A percentile compares a stretch with the other conserved stretches of the same genome.
Evolutionary conservation across 2,329 filamentous ascomycete species (phyloP).

Genomic region (Zasmidium cellare): DNA sequence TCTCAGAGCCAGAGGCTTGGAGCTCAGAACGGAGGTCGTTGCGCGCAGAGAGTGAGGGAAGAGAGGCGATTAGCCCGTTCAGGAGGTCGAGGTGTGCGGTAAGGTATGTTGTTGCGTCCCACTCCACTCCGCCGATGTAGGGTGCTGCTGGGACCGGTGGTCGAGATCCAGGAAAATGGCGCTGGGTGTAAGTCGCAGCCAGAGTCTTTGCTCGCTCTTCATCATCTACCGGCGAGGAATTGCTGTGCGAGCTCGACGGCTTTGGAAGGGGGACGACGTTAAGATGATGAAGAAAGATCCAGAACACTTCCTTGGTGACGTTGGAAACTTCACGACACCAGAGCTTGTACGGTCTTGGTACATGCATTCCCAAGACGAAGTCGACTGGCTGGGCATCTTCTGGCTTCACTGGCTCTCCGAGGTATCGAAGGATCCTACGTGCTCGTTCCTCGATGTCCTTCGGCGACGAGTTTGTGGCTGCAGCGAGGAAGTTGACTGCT

Average conservation of each 20-base stretch:
- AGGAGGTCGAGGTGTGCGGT: slow-evolving; percentile 89
- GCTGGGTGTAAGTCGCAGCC: slow-evolving; percentile 52
- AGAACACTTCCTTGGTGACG: slow-evolving; percentile 97
- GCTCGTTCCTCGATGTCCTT: slow-evolving; percentile 61
- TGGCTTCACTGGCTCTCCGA: slow-evolving; percentile 77
- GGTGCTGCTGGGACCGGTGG: slow-evolving; percentile 91
- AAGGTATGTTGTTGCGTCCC: slow-evolving; percentile 97
- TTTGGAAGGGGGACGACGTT: slow-evolving; percentile 74
- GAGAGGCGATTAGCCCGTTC: slow-evolving; percentile 83
- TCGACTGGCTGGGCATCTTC: slow-evolving; percentile 75
- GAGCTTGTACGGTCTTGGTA: slow-evolving; percentile 81
- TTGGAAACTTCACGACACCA: slow-evolving; percentile 92
- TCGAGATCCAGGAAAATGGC: slow-evolving; percentile 79
- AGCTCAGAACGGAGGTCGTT: slow-evolving; percentile 78
- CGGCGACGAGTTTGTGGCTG: slow-evolving; percentile 49
- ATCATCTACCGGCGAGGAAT: slow-evolving; percentile 10
- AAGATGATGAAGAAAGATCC: slow-evolving; percentile 95
- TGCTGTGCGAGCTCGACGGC: slow-evolving; percentile 27
- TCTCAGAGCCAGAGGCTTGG: slow-evolving; percentile 84
- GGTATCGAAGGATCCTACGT: slow-evolving; percentile 71
- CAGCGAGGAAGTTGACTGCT: slow-evolving; percentile 74
- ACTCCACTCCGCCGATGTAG: slow-evolving; percentile 95
- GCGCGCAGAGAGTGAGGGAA: slow-evolving; percentile 68
- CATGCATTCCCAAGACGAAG: slow-evolving; percentile 88
- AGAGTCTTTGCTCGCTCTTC: slow-evolving; percentile 23